Evolutionary conservation across 805 yeast genomes (phyloP), one percentile per base, ranked within the genome.

Genomic region (Myxozyma neotropica): DNA sequence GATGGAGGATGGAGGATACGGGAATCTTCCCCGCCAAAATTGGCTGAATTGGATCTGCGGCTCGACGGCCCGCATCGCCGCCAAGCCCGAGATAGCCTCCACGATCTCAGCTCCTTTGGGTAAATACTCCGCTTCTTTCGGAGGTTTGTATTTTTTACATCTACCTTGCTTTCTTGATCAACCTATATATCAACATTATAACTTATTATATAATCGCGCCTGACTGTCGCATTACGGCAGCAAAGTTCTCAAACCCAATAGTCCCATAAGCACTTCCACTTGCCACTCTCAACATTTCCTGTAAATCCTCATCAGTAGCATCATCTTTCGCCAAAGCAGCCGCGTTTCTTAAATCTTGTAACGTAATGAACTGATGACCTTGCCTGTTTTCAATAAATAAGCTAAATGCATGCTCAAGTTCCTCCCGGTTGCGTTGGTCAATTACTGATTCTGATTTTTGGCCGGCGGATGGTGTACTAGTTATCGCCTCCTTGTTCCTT

Each of bases 231-330:
- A 74, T 69, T 31, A 74, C 59, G 6, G 27, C 27, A 1, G 56
- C 57, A 61, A 74, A 74, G 38, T 60, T 70, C 15, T 47, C 62
- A 40, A 65, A 42, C 4, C 35, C 21, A n/a, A 35, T 42, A 15
- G 55, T 23, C n/a, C 53, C 63, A 15, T 45, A 45, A 4, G 57
- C 64, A 7, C 48, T 54, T 4, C 59, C 68, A 2, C 70, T 66
- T 5, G 70, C 68, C 23, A 69, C 54, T 7, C 52, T 52, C 40
- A 73, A 54, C 77, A 75, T 74, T 23, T 63, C 69, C 21, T 43
- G 49, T 45, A 75, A 61, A 17, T 75, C 75, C n/a, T 55, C 64
- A 2, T 66, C 68, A 0, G 68, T 53, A 5, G 69, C 69, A 19
- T 45, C 21, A 36, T 74, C 70, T 38, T 70, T 70, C 21, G 72